phyloP scores from a whole-genome alignment of 1,139 yeast genomes.

The Candida gigantensis region DNA sequence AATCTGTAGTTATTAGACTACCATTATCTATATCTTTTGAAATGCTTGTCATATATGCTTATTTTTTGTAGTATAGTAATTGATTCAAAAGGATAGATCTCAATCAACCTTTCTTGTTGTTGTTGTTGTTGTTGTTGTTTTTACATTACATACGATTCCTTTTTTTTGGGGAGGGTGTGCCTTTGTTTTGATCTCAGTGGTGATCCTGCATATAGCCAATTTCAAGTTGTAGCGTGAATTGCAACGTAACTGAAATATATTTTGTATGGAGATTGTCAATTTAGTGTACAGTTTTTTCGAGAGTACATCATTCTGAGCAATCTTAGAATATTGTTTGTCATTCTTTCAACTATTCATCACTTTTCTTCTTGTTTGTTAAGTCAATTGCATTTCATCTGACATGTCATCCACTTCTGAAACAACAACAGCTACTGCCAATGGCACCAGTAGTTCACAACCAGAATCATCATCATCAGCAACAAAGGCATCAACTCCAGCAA shows the following conservation, averaged over 20 bases:
- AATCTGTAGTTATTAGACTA: constrained; percentile 5
- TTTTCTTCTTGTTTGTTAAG: not conserved
- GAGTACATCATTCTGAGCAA: constrained; percentile 5
- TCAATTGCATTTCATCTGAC: constrained; percentile 2
- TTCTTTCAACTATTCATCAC: not conserved
- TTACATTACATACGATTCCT: not conserved
- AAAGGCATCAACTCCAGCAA: not conserved
- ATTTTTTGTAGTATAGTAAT: no score
- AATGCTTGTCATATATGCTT: not conserved
- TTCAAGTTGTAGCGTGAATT: not conserved
- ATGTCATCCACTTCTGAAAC: constrained; percentile 5
- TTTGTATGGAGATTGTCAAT: not conserved
- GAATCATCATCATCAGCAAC: no score
- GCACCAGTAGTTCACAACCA: constrained; percentile 3
- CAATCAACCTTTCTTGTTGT: no score
- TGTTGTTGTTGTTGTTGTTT: not conserved
- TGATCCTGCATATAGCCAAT: not conserved
- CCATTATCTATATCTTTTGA: not conserved
- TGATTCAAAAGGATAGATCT: no score
- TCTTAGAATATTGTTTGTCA: not conserved
- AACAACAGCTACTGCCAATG: constrained; percentile 2
- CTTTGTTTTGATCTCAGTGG: not conserved
- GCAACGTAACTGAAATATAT: not conserved
- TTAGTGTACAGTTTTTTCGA: not conserved
- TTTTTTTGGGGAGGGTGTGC: not conserved